These are phyloP conservation scores for Quercus berberidifolia DNA, from an alignment of 306 rosid genomes.

Conservation along the genomic window DNA sequence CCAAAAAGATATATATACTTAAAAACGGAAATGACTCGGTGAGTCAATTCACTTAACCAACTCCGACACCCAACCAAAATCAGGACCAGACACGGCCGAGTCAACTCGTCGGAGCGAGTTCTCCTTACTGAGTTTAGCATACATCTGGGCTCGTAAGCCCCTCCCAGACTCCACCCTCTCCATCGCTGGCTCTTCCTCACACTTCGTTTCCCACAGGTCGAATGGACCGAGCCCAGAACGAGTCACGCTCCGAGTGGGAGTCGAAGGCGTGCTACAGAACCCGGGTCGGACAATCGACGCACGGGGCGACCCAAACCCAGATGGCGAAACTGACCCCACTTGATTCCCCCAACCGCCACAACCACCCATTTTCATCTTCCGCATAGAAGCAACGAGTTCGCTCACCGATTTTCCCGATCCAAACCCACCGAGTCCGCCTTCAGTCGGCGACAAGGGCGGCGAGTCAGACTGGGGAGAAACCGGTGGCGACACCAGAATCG, in stretches of 20 bases:
- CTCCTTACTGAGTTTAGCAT: constrained; percentile 60
- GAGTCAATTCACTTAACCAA: constrained; percentile 34
- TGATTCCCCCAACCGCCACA: constrained; percentile 16
- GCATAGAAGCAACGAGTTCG: constrained; percentile 45
- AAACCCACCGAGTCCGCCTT: constrained; percentile 15
- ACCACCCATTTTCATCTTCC: constrained; percentile 24
- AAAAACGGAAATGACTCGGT: background rate
- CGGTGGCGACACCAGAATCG: constrained; percentile 49
- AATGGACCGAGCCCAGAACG: background rate
- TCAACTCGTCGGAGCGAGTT: constrained; percentile 39
- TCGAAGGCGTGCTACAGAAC: constrained; percentile 17
- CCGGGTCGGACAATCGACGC: constrained; percentile 34
- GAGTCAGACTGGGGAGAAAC: constrained; percentile 43
- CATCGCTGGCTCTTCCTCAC: constrained; percentile 57
- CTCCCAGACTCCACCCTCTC: constrained; percentile 89
- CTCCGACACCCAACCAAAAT: constrained; percentile 69
- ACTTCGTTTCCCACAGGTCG: constrained; percentile 30
- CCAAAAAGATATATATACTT: background rate
- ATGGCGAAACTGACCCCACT: background rate
- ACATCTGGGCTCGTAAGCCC: constrained; percentile 60
- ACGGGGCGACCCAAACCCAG: constrained; percentile 30
- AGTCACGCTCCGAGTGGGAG: constrained; percentile 8
- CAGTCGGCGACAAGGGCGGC: constrained; percentile 48
- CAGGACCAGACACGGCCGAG: constrained; percentile 31
- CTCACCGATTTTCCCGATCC: constrained; percentile 22